phyloP scores from a whole-genome alignment of 768 basidiomycete species.

The Lactifluus rugatus region DNA sequence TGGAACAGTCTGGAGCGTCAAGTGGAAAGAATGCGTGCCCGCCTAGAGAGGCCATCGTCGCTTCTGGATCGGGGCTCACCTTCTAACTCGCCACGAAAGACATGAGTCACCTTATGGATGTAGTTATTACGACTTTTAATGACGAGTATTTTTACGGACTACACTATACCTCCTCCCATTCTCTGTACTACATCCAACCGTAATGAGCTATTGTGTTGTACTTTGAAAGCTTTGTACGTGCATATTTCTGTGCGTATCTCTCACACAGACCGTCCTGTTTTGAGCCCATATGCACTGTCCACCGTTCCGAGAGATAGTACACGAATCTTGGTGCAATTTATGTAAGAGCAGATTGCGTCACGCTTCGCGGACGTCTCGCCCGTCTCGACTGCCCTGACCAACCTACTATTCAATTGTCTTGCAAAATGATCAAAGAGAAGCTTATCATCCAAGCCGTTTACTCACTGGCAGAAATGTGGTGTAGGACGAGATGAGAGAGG shows the following conservation, averaged over 20 bases:
- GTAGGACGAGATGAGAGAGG: no score
- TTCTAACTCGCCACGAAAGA: conserved; percentile 29
- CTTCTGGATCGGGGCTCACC: conserved; percentile 27
- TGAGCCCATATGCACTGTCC: no score
- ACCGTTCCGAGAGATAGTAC: not conserved
- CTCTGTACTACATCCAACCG: not conserved
- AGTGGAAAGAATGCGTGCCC: conserved; percentile 57
- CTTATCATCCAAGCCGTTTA: no score
- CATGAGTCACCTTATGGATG: not conserved
- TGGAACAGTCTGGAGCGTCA: conserved; percentile 40
- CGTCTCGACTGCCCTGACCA: no score
- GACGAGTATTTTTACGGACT: conserved; percentile 5
- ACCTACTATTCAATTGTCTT: no score
- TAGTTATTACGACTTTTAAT: not conserved
- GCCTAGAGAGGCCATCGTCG: conserved; percentile 49
- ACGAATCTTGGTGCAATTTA: not conserved
- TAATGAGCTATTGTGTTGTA: conserved; percentile 1
- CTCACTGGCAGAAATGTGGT: no score
- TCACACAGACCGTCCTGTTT: no score
- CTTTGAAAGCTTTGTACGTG: not conserved
- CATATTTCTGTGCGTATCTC: not conserved
- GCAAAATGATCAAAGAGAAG: no score
- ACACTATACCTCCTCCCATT: not conserved
- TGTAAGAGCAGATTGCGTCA: no score
- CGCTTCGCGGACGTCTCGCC: no score